Percentiles rank a stretch among this genome's conserved stretches.
These are phyloP conservation scores for Ajuga reptans DNA, from an alignment of 305 asterid species.

Conservation along the genomic window DNA sequence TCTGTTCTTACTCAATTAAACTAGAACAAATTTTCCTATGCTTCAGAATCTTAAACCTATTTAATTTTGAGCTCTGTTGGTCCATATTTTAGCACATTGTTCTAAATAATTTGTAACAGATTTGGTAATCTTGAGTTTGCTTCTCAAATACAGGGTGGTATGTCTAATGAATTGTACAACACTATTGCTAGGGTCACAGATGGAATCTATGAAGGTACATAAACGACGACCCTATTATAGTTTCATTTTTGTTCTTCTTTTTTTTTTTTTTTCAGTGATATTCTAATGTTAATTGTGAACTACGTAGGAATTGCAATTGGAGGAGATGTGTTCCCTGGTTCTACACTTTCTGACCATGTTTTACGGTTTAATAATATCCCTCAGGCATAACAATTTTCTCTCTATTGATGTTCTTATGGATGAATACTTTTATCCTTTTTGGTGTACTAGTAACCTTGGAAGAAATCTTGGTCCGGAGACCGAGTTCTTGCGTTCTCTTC, in stretches of 20 bases:
- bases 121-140: constrained; percentile 8
- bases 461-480: too few species aligned
- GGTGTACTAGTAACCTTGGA: too few species aligned
- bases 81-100: background rate
- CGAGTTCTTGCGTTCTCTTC: background rate
- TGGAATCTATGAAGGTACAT: constrained; percentile 73
- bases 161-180: constrained; percentile 81
- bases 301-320: constrained; percentile 74
- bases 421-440: too few species aligned
- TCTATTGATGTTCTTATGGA: too few species aligned
- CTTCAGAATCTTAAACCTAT: background rate
- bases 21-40: background rate
- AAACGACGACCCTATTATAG: background rate
- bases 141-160: constrained; percentile 57
- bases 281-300: constrained; percentile 1
- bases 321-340: constrained; percentile 86
- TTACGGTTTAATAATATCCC: constrained; percentile 77
- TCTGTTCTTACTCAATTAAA: background rate
- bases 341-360: constrained; percentile 87
- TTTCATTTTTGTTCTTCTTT: background rate
- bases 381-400: constrained; percentile 34
- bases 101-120: background rate
- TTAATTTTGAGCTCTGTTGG: background rate
- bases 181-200: constrained; percentile 77
- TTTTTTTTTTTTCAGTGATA: background rate